Conservation (phyloP, 352 stramenopile species). For the Globisporangium nagaii region DNA sequence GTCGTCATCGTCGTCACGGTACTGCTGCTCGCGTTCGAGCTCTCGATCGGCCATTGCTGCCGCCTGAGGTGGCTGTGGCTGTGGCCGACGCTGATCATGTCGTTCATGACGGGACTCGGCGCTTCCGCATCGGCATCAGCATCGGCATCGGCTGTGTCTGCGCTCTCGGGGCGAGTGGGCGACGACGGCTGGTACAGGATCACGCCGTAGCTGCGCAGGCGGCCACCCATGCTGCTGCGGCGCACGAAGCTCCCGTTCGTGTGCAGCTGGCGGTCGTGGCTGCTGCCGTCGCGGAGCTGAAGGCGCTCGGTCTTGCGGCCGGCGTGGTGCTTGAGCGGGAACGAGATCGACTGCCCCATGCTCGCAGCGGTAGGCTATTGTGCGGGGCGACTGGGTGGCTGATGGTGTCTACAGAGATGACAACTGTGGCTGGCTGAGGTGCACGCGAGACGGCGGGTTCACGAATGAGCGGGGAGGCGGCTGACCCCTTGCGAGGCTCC, state of each 20-base stretch:
- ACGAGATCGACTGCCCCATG: conserved; percentile 9
- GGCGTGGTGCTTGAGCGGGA: background rate
- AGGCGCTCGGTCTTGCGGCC: background rate
- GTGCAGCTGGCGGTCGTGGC: background rate
- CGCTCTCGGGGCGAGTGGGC: too few species aligned
- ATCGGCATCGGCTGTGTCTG: background rate
- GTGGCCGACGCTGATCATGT: conserved; percentile 1
- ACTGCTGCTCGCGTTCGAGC: background rate
- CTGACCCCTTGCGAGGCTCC: too few species aligned
- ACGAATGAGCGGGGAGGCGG: too few species aligned
- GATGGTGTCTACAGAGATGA: background rate
- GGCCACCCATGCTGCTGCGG: conserved; percentile 8
- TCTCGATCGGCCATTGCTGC: background rate
- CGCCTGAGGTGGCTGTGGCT: too few species aligned
- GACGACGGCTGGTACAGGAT: conserved; percentile 4
- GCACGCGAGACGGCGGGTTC: too few species aligned
- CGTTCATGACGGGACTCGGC: conserved; percentile 11
- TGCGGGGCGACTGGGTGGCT: too few species aligned
- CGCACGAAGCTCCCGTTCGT: background rate
- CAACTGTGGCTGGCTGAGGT: background rate
- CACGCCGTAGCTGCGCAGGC: conserved; percentile 5
- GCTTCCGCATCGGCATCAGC: background rate
- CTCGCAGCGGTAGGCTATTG: too few species aligned
- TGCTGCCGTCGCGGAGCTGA: background rate
- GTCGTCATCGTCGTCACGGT: background rate